Evolutionary conservation across 2,329 filamentous ascomycete species (phyloP), one percentile per base, ranked within the genome.

Genomic region (Parastagonospora avenae): DNA sequence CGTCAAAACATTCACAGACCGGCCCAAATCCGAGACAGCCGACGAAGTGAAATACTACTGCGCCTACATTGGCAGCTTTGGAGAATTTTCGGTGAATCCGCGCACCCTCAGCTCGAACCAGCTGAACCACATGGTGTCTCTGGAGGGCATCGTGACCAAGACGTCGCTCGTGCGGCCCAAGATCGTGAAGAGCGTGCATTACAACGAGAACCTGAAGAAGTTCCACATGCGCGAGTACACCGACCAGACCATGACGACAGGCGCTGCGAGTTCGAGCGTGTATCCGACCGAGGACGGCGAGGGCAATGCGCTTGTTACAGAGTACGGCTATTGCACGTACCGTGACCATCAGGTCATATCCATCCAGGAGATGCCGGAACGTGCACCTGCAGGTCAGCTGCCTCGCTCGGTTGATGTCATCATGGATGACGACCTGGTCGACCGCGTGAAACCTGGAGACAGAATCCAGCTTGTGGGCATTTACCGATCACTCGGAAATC

Each of bases 331-430:
- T 77, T 95, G 89, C 73, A 94, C 89, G 43, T 99, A 97, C 76
- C 85, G 93, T 68, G 94, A 99, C 72, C 94, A 99, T 71, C 94
- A 99, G 74, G 96, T 91, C 12, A 91, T 99, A 53, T 97, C 93
- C 0, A 97, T 99, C 60, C 94, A 99, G 76, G 94, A 99, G 79
- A 99, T 99, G 94, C 94, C 94, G 0, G 94, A 99, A 75, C 83
- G 93, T 63, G 94, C 94, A 2, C 94, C 94, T 46, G 93, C 94
- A 52, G 94, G 94, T 46, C 94, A 97, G 79, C 83, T 99, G 58
- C 94, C 94, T 52, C 88, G 94, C 46, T 92, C 93, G 48, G 94
- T 99, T 14, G 94, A 99, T 75, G 92, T 97, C 11, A 92, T 99
- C 62, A 80, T 99, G 59, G 94, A 99, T 71, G 94, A 99, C 72